A percentile compares a stretch with the other conserved stretches of the same genome.
Evolutionary conservation across 768 basidiomycete genomes (phyloP).

Genomic region (Tricholoma hemisulphureum): DNA sequence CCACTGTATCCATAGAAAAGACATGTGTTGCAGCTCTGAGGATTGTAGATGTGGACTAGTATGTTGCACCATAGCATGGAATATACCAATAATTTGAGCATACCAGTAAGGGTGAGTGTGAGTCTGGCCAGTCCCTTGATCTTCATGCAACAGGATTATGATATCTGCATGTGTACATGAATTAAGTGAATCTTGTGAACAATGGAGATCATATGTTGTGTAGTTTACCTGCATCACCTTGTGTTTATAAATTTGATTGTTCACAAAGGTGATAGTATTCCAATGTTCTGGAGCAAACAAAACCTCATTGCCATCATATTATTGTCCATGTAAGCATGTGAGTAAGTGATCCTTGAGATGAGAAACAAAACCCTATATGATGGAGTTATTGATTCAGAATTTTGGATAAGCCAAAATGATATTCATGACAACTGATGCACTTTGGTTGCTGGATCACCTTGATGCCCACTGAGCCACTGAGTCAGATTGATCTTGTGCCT

Average conservation of each 20-base stretch:
- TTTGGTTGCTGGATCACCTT: neutral
- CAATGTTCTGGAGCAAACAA: slow-evolving; percentile 14
- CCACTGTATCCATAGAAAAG: slow-evolving; percentile 14
- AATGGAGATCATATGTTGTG: slow-evolving; percentile 39
- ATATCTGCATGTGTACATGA: slow-evolving; percentile 29
- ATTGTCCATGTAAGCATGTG: slow-evolving; percentile 16
- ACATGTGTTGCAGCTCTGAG: slow-evolving; percentile 23
- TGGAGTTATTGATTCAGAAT: neutral
- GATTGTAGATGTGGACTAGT: slow-evolving; percentile 2
- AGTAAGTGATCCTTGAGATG: slow-evolving; percentile 31
- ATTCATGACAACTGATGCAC: neutral
- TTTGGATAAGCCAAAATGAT: neutral
- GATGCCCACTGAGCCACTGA: neutral
- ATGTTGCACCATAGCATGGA: slow-evolving; percentile 20
- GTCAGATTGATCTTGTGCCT: neutral
- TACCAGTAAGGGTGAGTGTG: slow-evolving; percentile 22
- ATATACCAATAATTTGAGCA: slow-evolving; percentile 21
- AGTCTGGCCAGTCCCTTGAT: slow-evolving; percentile 6
- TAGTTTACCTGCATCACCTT: slow-evolving; percentile 37
- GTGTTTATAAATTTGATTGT: slow-evolving; percentile 28
- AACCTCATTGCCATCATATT: slow-evolving; percentile 15
- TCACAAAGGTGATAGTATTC: slow-evolving; percentile 14
- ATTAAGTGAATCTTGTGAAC: slow-evolving; percentile 37
- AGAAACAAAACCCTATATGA: slow-evolving; percentile 23
- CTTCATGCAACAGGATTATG: slow-evolving; percentile 19